Conservation (phyloP, 495 filamentous ascomycete genomes). For the Cairneyella variabilis region DNA sequence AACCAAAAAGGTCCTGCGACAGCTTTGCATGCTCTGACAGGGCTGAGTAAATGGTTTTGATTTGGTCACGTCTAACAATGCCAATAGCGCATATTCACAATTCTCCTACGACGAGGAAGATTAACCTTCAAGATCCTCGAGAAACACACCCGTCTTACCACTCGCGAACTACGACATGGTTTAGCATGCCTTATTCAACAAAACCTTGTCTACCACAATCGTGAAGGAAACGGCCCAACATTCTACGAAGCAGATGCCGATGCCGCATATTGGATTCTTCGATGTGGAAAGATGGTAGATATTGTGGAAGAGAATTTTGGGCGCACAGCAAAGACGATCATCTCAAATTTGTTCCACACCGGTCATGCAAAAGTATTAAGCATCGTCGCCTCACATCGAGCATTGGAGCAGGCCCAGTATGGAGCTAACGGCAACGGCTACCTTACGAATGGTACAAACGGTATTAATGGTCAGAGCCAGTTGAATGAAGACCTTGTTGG, state of each 20-base stretch:
- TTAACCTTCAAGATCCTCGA: constrained; percentile 63
- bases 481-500: constrained; percentile 23
- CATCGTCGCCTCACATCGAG: constrained; percentile 46
- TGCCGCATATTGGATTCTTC: constrained; percentile 72
- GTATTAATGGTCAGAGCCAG: constrained; percentile 30
- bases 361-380: constrained; percentile 75
- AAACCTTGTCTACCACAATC: constrained; percentile 74
- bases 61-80: constrained; percentile 21
- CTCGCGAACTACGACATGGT: constrained; percentile 68
- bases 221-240: constrained; percentile 57
- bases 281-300: constrained; percentile 77
- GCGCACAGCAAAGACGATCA: constrained; percentile 59
- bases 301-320: constrained; percentile 69
- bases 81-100: constrained; percentile 69
- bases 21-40: not conserved
- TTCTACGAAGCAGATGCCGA: constrained; percentile 76
- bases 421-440: constrained; percentile 21
- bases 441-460: constrained; percentile 21
- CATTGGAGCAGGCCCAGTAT: constrained; percentile 9
- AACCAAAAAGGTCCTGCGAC: too few relatives aligned
- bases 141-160: constrained; percentile 62
- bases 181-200: constrained; percentile 83
- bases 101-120: constrained; percentile 72
- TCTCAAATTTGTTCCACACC: constrained; percentile 68
- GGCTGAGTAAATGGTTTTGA: constrained; percentile 2